Conservation (phyloP, 2,329 filamentous ascomycete species). For the Stemphylium lycopersici region DNA sequence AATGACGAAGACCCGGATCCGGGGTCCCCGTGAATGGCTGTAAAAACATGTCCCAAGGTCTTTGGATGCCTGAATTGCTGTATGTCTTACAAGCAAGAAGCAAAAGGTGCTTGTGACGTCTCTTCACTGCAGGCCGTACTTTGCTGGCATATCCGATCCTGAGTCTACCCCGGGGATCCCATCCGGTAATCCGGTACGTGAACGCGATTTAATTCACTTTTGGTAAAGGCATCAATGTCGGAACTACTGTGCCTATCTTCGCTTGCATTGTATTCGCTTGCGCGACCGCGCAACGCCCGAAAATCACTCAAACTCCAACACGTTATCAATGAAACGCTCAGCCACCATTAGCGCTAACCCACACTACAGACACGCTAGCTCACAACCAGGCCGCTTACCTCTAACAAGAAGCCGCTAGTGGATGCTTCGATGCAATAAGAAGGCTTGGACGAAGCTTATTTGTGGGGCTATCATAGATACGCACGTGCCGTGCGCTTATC, state of each 20-base stretch:
- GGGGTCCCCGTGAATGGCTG: neutral
- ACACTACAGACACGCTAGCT: neutral
- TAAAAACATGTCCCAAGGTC: neutral
- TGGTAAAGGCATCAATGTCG: too few species aligned
- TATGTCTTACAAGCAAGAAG: neutral
- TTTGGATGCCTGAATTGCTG: neutral
- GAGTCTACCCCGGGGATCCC: too few species aligned
- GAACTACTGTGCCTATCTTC: neutral
- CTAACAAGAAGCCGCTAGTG: conserved; percentile 2
- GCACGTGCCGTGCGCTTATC: too few species aligned
- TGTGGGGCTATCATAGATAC: neutral
- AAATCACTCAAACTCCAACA: neutral
- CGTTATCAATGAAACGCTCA: neutral
- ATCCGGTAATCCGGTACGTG: too few species aligned
- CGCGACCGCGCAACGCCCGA: neutral
- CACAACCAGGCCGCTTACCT: neutral
- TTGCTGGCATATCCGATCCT: neutral
- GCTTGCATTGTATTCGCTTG: neutral
- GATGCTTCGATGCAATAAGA: neutral
- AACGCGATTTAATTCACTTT: too few species aligned
- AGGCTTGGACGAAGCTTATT: neutral
- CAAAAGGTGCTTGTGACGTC: neutral
- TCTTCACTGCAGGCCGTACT: neutral
- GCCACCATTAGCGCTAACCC: neutral
- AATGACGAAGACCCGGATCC: neutral